Percentiles rank a stretch among this genome's conserved stretches.
Conservation (phyloP, 305 asterid genomes). For the Coffea humblotiana region DNA sequence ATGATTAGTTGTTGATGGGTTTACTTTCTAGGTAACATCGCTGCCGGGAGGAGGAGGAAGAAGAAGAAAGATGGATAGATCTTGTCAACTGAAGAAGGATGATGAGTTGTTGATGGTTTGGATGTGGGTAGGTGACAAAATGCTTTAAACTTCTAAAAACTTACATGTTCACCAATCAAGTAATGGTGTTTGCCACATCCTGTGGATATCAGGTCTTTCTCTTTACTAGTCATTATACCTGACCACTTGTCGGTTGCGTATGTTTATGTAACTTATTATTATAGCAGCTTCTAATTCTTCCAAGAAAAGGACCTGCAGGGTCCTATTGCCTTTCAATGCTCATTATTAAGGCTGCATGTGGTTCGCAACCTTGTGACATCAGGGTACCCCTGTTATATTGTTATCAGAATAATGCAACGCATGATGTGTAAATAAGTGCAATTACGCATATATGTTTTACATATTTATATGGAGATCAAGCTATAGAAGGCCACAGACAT, state of each 20-base stretch:
- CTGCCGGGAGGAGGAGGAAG: background rate
- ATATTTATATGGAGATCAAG: background rate
- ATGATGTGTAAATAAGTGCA: background rate
- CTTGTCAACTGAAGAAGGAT: background rate
- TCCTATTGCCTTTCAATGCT: background rate
- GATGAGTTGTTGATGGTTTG: background rate
- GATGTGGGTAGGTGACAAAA: background rate
- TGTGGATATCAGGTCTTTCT: too few species aligned
- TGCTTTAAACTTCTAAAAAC: background rate
- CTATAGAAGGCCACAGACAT: background rate
- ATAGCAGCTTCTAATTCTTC: background rate
- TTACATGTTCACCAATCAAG: too few species aligned
- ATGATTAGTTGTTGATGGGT: background rate
- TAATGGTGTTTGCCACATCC: too few species aligned
- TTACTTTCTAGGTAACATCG: background rate
- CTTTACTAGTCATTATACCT: too few species aligned
- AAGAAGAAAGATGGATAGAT: background rate
- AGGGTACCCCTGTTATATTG: background rate
- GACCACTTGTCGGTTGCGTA: too few species aligned
- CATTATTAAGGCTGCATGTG: background rate
- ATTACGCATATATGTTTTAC: too few species aligned
- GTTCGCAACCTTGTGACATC: background rate
- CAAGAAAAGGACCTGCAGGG: background rate
- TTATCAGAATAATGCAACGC: background rate
- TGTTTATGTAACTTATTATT: too few species aligned